These are phyloP conservation scores for Wallemia ichthyophaga DNA, from an alignment of 1,284 basidiomycete genomes.

Conservation along the genomic window DNA sequence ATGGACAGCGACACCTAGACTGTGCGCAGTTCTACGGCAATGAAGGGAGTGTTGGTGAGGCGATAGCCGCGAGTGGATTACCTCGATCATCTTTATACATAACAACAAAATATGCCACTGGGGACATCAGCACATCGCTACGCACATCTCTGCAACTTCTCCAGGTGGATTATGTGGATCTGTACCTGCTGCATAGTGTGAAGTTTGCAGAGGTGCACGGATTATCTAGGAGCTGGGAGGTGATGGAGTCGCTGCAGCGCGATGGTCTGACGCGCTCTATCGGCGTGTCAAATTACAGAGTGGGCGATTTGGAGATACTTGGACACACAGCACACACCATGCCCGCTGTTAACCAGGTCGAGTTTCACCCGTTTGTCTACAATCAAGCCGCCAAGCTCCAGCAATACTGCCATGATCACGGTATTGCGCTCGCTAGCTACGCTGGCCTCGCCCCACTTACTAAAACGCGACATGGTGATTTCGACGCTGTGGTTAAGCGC, in stretches of 20 bases:
- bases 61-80: neutral
- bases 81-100: neutral
- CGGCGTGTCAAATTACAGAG: conserved; percentile 54
- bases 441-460: neutral
- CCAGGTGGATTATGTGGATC: conserved; percentile 34
- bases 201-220: conserved; percentile 16
- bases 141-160: conserved; percentile 16
- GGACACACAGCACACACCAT: conserved; percentile 14
- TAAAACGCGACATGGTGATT: neutral
- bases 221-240: conserved; percentile 25
- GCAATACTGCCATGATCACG: conserved; percentile 25
- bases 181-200: conserved; percentile 44
- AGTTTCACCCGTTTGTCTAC: conserved; percentile 49
- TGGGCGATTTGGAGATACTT: conserved; percentile 32
- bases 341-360: conserved; percentile 15
- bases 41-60: neutral
- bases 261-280: conserved; percentile 16
- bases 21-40: neutral
- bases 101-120: neutral
- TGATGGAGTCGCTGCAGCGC: conserved; percentile 25
- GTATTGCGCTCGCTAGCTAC: conserved; percentile 26
- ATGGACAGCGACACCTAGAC: neutral
- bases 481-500: neutral
- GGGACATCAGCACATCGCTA: conserved; percentile 17
- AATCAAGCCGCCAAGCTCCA: conserved; percentile 26